Percentiles rank a stretch among this genome's conserved stretches.
phyloP scores from a whole-genome alignment of 73 alveolate genomes.

The Tetrahymena borealis region DNA sequence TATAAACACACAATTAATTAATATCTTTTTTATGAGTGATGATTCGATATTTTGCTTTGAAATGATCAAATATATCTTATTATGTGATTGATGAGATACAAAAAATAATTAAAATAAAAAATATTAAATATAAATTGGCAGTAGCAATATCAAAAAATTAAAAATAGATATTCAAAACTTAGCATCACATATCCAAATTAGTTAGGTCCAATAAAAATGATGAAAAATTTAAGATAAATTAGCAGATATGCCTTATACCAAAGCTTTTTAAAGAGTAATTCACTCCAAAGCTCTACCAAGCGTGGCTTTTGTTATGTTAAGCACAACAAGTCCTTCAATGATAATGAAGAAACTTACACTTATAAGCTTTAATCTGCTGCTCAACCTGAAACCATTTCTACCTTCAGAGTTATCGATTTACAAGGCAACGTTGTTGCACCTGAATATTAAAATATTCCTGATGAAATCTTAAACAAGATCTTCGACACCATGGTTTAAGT shows the following conservation, averaged over 20 bases:
- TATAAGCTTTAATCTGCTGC: conserved; percentile 3
- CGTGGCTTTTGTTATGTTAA: not conserved
- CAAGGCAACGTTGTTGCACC: conserved; percentile 33
- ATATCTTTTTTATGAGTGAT: not conserved
- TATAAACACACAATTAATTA: too few species aligned
- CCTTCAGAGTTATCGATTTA: conserved; percentile 41
- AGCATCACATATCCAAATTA: not conserved
- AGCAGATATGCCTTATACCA: not conserved
- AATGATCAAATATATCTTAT: not conserved
- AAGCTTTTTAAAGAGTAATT: not conserved
- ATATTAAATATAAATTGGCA: not conserved
- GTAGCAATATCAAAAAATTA: not conserved
- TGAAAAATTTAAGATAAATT: not conserved
- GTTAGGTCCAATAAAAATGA: not conserved
- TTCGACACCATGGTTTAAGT: conserved; percentile 36
- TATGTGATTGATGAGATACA: not conserved
- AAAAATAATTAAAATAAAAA: not conserved
- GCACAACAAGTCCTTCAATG: conserved; percentile 16
- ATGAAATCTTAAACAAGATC: conserved; percentile 9
- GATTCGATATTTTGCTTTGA: not conserved
- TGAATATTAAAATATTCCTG: conserved; percentile 24
- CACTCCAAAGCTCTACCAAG: not conserved
- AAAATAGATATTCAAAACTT: not conserved
- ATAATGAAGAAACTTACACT: conserved; percentile 6
- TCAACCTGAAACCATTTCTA: not conserved